These are phyloP conservation scores for Ophiostoma perfectum DNA, from an alignment of 2,329 filamentous ascomycete genomes.

Conservation along the genomic window DNA sequence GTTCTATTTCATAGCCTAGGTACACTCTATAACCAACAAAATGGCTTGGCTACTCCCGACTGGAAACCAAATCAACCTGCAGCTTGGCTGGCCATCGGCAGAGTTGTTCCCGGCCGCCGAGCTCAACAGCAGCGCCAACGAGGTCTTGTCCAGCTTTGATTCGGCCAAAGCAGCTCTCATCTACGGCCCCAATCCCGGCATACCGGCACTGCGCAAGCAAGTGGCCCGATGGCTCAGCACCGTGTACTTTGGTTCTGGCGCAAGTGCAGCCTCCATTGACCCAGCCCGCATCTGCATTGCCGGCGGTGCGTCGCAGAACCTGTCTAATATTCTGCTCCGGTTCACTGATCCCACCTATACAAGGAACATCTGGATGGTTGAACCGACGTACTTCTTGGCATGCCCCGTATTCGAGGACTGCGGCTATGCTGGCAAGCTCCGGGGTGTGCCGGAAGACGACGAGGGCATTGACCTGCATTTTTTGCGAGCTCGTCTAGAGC, in stretches of 20 bases:
- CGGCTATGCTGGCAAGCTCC: constrained; percentile 53
- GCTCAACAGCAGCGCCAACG: constrained; percentile 46
- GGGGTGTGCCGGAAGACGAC: constrained; percentile 57
- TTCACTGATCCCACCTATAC: constrained; percentile 62
- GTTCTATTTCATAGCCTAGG: neutral
- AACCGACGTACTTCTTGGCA: constrained; percentile 61
- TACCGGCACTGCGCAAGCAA: constrained; percentile 46
- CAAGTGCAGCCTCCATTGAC: constrained; percentile 16
- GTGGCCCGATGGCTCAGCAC: constrained; percentile 56
- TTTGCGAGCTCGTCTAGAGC: constrained; percentile 34
- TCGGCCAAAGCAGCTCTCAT: constrained; percentile 12
- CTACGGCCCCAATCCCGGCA: constrained; percentile 60
- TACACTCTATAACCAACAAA: neutral
- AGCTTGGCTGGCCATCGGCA: constrained; percentile 31
- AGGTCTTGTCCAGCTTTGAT: constrained; percentile 38
- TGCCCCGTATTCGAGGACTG: constrained; percentile 62
- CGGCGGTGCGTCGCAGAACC: constrained; percentile 60
- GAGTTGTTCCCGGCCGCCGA: constrained; percentile 51
- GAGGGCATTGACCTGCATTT: constrained; percentile 56
- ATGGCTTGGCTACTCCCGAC: constrained; percentile 17
- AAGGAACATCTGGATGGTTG: constrained; percentile 58
- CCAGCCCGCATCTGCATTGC: constrained; percentile 54
- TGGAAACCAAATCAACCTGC: constrained; percentile 30
- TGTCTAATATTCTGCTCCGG: constrained; percentile 57
- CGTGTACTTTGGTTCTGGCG: constrained; percentile 44